phyloP scores from a whole-genome alignment of 257 asterid species.

The Solanum gandarillasii region DNA sequence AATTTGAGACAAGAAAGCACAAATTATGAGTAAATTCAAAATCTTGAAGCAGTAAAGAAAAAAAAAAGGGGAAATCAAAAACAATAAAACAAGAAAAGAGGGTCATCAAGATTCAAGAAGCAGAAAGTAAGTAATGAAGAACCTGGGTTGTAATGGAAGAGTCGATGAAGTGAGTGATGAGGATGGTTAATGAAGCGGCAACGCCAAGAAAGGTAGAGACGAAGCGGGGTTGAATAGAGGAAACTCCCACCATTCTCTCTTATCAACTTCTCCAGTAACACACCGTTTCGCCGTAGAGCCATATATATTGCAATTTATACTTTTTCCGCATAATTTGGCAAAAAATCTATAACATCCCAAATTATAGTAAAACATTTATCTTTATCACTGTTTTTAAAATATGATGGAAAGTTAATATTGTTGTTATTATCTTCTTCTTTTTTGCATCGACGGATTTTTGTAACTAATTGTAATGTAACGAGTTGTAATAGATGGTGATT shows the following conservation, averaged over 20 bases:
- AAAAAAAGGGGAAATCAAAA: no score
- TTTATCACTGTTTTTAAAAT: no score
- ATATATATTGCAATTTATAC: background rate
- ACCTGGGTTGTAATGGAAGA: slow-evolving; percentile 50
- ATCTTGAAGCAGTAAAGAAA: background rate
- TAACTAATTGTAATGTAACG: no score
- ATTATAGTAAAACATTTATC: background rate
- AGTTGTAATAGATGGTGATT: background rate
- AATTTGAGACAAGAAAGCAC: background rate
- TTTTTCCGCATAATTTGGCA: background rate
- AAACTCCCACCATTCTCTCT: slow-evolving; percentile 19
- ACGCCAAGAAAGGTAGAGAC: slow-evolving; percentile 55
- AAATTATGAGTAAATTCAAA: background rate
- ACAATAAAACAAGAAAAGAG: background rate
- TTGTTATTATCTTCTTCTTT: no score
- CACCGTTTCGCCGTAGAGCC: background rate
- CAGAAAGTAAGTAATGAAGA: slow-evolving; percentile 1
- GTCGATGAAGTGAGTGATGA: slow-evolving; percentile 25
- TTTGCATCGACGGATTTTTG: no score
- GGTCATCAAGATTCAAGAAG: slow-evolving; percentile 5
- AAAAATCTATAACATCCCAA: background rate
- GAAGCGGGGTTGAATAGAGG: slow-evolving; percentile 55
- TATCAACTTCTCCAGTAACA: background rate
- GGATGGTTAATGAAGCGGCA: slow-evolving; percentile 34
- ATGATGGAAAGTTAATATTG: no score